Evolutionary conservation across 1,284 basidiomycete genomes (phyloP).

Genomic region (Leccinum subfulvum): DNA sequence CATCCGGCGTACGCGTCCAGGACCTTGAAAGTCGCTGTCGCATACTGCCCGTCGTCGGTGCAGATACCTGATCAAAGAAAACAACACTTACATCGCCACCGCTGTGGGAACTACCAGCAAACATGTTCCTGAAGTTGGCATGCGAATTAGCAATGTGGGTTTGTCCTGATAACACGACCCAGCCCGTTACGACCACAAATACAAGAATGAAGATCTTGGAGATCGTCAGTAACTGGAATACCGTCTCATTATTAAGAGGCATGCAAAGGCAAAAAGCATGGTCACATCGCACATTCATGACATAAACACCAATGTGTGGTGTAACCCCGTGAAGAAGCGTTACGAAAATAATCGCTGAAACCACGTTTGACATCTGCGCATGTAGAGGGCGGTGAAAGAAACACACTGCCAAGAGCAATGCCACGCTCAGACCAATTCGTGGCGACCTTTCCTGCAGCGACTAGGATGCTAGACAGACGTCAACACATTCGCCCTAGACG

Average conservation of each 20-base stretch:
- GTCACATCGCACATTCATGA: constrained; percentile 45
- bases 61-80: not conserved
- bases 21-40: constrained; percentile 60
- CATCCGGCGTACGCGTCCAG: constrained; percentile 56
- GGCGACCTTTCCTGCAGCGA: constrained; percentile 42
- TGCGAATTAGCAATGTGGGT: constrained; percentile 44
- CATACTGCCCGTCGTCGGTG: constrained; percentile 38
- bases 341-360: constrained; percentile 42
- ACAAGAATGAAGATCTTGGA: constrained; percentile 32
- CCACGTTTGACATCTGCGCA: not conserved
- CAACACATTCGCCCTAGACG: not conserved
- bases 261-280: not conserved
- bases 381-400: not conserved
- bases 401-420: constrained; percentile 53
- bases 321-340: constrained; percentile 47
- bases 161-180: constrained; percentile 51
- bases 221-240: constrained; percentile 14
- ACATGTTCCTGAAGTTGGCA: constrained; percentile 47
- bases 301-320: constrained; percentile 42
- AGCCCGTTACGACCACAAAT: constrained; percentile 37
- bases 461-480: constrained; percentile 41
- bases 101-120: constrained; percentile 47
- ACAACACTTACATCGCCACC: constrained; percentile 39
- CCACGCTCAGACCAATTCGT: constrained; percentile 52
- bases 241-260: constrained; percentile 5